phyloP scores from a whole-genome alignment of 1,284 basidiomycete species.

The Trichosporon asahii region DNA sequence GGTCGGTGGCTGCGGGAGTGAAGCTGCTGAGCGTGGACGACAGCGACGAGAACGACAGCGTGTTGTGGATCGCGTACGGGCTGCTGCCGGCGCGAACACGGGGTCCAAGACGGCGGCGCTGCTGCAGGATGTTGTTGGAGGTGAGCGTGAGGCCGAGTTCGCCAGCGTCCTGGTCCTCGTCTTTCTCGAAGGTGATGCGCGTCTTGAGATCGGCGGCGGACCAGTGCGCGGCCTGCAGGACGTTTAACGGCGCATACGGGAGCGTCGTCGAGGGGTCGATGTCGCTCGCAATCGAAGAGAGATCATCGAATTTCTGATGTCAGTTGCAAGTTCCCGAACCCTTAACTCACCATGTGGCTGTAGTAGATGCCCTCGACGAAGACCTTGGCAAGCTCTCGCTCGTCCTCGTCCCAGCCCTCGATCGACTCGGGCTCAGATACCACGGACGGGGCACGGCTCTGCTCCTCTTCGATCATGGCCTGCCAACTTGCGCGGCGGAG shows the following conservation, averaged over 20 bases:
- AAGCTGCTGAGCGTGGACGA: conserved; percentile 19
- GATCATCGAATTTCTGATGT: conserved; percentile 67
- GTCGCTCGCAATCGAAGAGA: conserved; percentile 68
- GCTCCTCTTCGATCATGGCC: conserved; percentile 23
- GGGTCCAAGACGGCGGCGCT: conserved; percentile 20
- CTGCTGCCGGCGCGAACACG: conserved; percentile 15
- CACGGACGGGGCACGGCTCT: neutral
- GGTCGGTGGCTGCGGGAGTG: conserved; percentile 20
- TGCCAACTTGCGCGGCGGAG: conserved; percentile 58
- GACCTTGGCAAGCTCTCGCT: conserved; percentile 58
- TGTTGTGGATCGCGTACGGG: conserved; percentile 7
- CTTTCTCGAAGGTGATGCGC: conserved; percentile 30
- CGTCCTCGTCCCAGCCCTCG: conserved; percentile 48
- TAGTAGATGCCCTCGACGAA: conserved; percentile 82
- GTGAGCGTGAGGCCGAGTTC: conserved; percentile 45
- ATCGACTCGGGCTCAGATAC: conserved; percentile 16
- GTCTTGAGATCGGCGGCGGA: conserved; percentile 44
- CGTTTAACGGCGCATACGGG: conserved; percentile 65
- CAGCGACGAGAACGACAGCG: conserved; percentile 25
- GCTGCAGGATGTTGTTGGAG: conserved; percentile 32
- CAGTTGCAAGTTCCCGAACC: neutral
- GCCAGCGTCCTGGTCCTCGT: conserved; percentile 18
- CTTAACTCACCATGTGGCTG: conserved; percentile 69
- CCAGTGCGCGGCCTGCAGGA: conserved; percentile 77
- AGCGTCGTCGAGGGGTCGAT: conserved; percentile 65